Evolutionary conservation across 331 rosid species (phyloP), one percentile per base, ranked within the genome.

Genomic region (Stylosanthes scabra): DNA sequence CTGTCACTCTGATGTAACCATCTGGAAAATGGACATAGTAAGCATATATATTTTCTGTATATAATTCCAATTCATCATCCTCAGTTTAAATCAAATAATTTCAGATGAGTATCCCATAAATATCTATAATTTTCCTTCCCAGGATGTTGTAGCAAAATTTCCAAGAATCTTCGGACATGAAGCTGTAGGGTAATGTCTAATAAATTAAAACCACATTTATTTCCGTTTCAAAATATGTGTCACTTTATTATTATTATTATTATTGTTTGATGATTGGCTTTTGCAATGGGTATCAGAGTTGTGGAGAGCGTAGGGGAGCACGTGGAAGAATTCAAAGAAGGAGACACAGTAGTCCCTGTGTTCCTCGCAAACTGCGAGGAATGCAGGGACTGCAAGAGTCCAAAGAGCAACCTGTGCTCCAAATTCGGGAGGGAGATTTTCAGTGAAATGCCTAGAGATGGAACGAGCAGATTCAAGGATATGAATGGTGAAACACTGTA

Each of bases 91-190:
- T 9, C 14, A 10, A 9, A 3, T 46, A 9, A 44, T 62, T 27
- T 39, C 44, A 46, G 20, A 11, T 11, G 39, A 12, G 0, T 7
- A 12, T 27, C 11, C 11, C 34, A 6, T 37, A 31, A 3, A 31
- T 31, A 31, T 31, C 37, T 31, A 0, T 72, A 3, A 2, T n/a
- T 25, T 51, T 4, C 3, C 15, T 27, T 16, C 13, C 2, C 69
- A 88, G 93, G 82, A 8, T 3, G 83, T 84, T 0, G 0, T 1
- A 8, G 79, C 85, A 14, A 11, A 15, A 12, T 80, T 81, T 42
- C 93, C 93, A 60, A 82, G 79, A 61, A 86, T 88, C 66, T 66
- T 88, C 2, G 93, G 90, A 44, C 93, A 88, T 42, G 93, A 86
- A 86, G 93, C 93, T 6, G 90, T 77, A 34, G 93, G 93, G 90